Evolutionary conservation across 768 basidiomycete species (phyloP), one percentile per base, ranked within the genome.

Genomic region (Baorangia bicolor): DNA sequence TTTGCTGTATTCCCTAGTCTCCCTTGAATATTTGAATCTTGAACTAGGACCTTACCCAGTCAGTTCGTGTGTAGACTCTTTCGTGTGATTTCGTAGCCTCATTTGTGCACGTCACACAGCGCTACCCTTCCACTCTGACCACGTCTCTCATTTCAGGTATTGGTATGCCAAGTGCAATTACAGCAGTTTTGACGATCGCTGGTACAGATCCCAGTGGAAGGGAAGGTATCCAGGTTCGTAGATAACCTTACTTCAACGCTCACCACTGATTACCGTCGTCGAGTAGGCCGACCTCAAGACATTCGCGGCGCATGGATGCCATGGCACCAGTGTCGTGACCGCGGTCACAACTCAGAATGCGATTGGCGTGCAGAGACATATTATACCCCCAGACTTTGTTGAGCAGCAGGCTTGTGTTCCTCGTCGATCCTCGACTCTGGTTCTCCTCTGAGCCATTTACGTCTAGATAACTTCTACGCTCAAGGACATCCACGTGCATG

Each of bases 261-360:
- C 23, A 23, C 34, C 43, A 45, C 9, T 3, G 0, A 16, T 23
- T 8, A 20, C 20, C 16, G 4, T 27, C 11, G 9, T 30, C 3
- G 35, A 53, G 7, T 2, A 53, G 41, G 54, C 50, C 21, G 54
- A 55, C 13, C 50, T 53, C 8, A 55, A 37, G 18, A 55, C 54
- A 2, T 53, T 53, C 27, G 41, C 54, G 8, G 50, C 34, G 5
- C 54, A 42, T 23, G 54, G 54, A 4, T 53, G 53, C 34, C 40
- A 55, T n/a, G 49, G 54, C 9, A 52, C 54, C n/a, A 54, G 53
- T 20, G 53, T 54, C 0, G 53, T 54, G 16, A 51, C 53, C 12
- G 53, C 53, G 14, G 30, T 54, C 23, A 54, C 53, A 4, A 31
- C 53, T 8, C 53, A 41, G 47, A 51, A 41, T 18, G 21, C 12